phyloP scores from a whole-genome alignment of 345 rosid genomes.

The Mallotus nudiflorus region DNA sequence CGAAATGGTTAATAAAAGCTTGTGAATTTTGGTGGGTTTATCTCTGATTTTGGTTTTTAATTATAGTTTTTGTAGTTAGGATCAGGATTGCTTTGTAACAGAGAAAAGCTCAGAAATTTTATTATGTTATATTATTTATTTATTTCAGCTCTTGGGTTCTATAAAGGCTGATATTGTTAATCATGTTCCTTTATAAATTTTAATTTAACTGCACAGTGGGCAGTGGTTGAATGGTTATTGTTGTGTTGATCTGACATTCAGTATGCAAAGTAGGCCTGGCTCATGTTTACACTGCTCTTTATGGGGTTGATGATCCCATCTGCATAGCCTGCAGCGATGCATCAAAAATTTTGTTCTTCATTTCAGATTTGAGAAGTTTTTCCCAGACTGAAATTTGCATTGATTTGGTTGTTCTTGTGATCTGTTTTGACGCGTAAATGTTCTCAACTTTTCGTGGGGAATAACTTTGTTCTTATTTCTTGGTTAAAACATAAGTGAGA shows the following conservation, averaged over 20 bases:
- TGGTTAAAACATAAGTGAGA: background rate
- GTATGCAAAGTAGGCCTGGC: background rate
- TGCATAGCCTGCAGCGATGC: too few relatives aligned
- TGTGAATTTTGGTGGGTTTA: background rate
- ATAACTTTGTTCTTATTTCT: background rate
- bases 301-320: too few relatives aligned
- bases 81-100: background rate
- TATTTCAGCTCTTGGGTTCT: too few relatives aligned
- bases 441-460: too few relatives aligned
- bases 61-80: background rate
- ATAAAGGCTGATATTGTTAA: background rate
- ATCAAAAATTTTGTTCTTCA: too few relatives aligned
- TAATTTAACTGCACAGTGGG: conserved; percentile 7
- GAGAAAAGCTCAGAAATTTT: background rate
- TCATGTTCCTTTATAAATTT: background rate
- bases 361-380: too few relatives aligned
- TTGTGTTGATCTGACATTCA: conserved; percentile 3
- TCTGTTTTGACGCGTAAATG: too few relatives aligned
- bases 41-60: background rate
- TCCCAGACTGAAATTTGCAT: too few relatives aligned
- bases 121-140: background rate
- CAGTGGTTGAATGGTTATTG: conserved; percentile 25
- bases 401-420: too few relatives aligned
- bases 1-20: background rate
- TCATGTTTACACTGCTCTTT: background rate